Conservation (phyloP, 1,284 basidiomycete genomes). For the Austropuccinia psidii region DNA sequence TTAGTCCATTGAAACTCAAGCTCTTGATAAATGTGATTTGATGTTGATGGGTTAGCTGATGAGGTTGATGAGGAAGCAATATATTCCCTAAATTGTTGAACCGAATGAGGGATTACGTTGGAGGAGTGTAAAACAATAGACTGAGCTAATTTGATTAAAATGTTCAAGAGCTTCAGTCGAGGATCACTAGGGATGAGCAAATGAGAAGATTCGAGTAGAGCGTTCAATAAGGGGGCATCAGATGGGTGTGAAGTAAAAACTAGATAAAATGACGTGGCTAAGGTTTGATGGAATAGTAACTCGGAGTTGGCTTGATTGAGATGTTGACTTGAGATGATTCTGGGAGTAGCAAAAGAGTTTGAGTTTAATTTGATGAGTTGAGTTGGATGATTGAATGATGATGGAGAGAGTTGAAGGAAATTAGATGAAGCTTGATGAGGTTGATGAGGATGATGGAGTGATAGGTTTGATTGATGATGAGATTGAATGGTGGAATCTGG, state of each 20-base stretch:
- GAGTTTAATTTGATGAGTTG: not conserved
- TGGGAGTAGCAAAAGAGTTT: not conserved
- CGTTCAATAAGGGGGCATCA: not conserved
- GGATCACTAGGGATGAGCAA: not conserved
- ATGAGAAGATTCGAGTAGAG: not conserved
- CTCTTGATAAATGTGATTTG: not conserved
- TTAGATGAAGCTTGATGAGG: not conserved
- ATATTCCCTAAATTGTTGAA: slow-evolving; percentile 1
- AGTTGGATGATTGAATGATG: not conserved
- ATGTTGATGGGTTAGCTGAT: not conserved
- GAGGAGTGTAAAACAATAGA: not conserved
- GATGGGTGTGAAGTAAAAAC: slow-evolving; percentile 1
- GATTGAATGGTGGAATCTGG: not conserved
- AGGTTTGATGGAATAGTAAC: slow-evolving; percentile 27
- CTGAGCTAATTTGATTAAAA: slow-evolving; percentile 15
- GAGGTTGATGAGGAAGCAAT: not conserved
- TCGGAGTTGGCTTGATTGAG: slow-evolving; percentile 16
- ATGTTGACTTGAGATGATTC: not conserved
- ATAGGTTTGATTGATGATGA: not conserved
- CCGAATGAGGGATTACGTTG: not conserved
- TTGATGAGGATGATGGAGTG: not conserved
- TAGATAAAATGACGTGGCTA: slow-evolving; percentile 16
- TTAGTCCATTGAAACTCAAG: slow-evolving; percentile 26
- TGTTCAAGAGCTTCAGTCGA: not conserved
- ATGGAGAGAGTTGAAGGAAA: not conserved